Conservation (phyloP, 176 grass and related monocot species). For the Carex myosuroides region DNA sequence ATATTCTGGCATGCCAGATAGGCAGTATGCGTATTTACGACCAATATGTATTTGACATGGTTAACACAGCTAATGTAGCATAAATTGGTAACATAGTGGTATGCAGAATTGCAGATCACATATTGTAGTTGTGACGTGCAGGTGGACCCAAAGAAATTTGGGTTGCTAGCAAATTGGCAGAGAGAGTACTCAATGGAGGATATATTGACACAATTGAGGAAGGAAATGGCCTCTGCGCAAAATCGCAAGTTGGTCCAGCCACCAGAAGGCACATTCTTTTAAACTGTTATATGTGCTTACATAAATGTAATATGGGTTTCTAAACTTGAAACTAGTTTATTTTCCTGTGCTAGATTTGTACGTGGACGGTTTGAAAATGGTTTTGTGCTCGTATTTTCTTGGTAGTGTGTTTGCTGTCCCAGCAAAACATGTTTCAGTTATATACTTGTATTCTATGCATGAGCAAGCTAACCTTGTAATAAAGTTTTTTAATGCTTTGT, state of each 20-base stretch:
- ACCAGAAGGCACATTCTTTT: slow-evolving; percentile 33
- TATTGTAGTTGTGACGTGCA: slow-evolving; percentile 8
- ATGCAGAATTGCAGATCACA: not conserved
- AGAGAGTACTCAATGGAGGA: slow-evolving; percentile 35
- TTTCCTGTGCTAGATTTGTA: slow-evolving; percentile 8
- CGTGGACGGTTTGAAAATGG: slow-evolving; percentile 2
- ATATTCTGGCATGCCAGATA: not conserved
- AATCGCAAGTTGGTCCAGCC: slow-evolving; percentile 40
- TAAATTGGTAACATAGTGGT: not conserved
- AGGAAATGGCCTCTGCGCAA: slow-evolving; percentile 34
- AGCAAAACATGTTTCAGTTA: slow-evolving; percentile 6
- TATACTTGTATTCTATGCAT: slow-evolving; percentile 9
- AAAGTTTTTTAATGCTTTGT: not conserved
- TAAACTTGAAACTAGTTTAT: not conserved
- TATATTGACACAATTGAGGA: slow-evolving; percentile 33
- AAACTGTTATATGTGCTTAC: slow-evolving; percentile 5
- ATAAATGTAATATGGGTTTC: slow-evolving; percentile 8
- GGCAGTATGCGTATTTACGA: not conserved
- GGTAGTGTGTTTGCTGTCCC: not conserved
- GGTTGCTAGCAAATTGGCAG: slow-evolving; percentile 30
- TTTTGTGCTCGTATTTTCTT: slow-evolving; percentile 13
- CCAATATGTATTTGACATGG: not conserved
- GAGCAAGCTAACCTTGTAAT: slow-evolving; percentile 9
- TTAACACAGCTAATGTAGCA: not conserved
- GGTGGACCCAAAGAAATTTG: slow-evolving; percentile 33